Percentiles rank a stretch among this genome's conserved stretches.
These are phyloP conservation scores for Roridomyces roridus DNA, from an alignment of 768 basidiomycete genomes.

Conservation along the genomic window DNA sequence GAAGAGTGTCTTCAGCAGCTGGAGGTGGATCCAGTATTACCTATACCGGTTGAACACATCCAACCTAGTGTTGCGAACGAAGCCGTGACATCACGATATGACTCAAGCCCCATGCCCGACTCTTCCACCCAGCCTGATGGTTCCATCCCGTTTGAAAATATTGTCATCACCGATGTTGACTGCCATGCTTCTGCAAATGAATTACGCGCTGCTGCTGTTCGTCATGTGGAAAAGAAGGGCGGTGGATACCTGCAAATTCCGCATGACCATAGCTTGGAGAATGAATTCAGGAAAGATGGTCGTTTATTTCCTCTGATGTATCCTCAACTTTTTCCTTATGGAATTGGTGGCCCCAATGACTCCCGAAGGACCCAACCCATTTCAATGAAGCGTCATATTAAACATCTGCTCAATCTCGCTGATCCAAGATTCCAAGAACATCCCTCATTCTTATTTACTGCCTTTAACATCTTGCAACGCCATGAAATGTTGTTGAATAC, in stretches of 20 bases:
- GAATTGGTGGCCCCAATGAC: conserved; percentile 32
- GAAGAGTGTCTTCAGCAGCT: not conserved
- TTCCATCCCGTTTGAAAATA: too few species aligned
- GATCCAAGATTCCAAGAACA: conserved; percentile 30
- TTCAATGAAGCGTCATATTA: conserved; percentile 26
- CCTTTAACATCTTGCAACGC: conserved; percentile 33
- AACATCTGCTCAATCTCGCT: conserved; percentile 24
- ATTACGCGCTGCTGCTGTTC: too few species aligned
- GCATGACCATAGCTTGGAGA: too few species aligned
- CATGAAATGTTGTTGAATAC: conserved; percentile 24
- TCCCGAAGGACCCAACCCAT: not conserved
- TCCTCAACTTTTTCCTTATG: conserved; percentile 33
- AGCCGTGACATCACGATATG: conserved; percentile 9
- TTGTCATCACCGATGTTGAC: too few species aligned
- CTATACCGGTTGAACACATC: conserved; percentile 12
- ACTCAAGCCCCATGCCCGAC: conserved; percentile 24
- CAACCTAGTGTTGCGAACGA: too few species aligned
- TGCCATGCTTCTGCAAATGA: too few species aligned
- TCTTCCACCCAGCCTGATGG: not conserved
- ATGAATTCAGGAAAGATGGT: too few species aligned
- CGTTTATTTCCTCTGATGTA: conserved; percentile 31
- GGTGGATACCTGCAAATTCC: too few species aligned
- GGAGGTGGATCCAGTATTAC: not conserved
- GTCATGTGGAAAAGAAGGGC: too few species aligned
- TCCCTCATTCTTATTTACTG: conserved; percentile 32